Evolutionary conservation across 1,284 basidiomycete species (phyloP), one percentile per base, ranked within the genome.

Genomic region (Ceratobasidium sp.): DNA sequence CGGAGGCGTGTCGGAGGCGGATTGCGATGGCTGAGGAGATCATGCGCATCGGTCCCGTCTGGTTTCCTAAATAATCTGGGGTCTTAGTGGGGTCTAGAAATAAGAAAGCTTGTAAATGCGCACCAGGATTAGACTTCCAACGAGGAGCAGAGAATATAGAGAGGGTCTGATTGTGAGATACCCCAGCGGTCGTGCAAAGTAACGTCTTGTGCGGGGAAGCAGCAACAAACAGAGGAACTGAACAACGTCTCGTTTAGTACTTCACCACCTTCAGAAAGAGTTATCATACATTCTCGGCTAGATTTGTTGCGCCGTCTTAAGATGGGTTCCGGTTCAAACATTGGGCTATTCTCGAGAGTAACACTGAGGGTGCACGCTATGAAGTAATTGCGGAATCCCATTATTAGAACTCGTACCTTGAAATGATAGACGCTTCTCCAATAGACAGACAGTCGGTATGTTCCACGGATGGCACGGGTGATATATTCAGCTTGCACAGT

Each of bases 11-110:
- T 52, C 70, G n/a, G 20, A 74, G 44, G n/a, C 59, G 59, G 27
- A 74, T 16, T 59, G 70, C 70, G 50, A 74, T 74, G 23, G 70
- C 70, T 18, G 70, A 74, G 4, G 70, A 74, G 23, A 74, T 74
- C 70, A 74, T 74, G 30, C 70, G 70, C 59, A 64, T 62, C 44
- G 57, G 7, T 3, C 70, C 59, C 12, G 59, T 33, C 35, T 62
- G 70, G n/a, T 62, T 74, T 64, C 44, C 70, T 74, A 35, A 16
- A 16, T 20, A 6, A 18, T 48, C 30, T 33, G 6, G n/a, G 30
- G 46, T 12, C 44, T 64, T 23, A 52, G 38, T 23, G 50, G 27
- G 41, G 3, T n/a, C 3, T 23, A n/a, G 1, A n/a, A 38, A 44
- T 3, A 8, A 59, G 6, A 60, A 16, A 2, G 3, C n/a, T 27